Base-by-base conservation (phyloP, 1,284 basidiomycete species). In the Austroboletus niveus region DNA sequence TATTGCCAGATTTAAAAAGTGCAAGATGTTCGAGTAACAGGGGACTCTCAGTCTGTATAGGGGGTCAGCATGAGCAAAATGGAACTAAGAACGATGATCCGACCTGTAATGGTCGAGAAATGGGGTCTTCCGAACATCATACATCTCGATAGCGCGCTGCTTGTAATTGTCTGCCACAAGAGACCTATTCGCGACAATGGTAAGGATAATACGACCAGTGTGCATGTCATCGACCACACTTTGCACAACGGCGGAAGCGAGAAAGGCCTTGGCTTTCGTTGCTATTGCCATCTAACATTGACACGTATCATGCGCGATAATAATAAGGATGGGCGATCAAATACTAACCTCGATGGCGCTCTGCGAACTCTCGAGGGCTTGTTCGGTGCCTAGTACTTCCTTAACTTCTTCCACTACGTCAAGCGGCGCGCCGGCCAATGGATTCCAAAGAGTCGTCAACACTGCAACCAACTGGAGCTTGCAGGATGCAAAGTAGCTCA, bases 131-230 rank as follows among this genome's bases (percentile, higher is more conserved):
- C 79, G 79, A 17, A 80, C 78, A 60, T 94, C 82, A 62, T 94
- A 94, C 11, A 89, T 73, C 60, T 88, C 79, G 49, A 90, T 87
- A 5, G 80, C 77, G 32, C 81, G 79, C 31, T 84, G 84, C 62
- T 94, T 89, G 72, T 94, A 94, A 62, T 91, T 90, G 68, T 94
- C 93, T 29, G 87, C 83, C 10, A 94, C 76, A 49, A 95, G 79
- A 3, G 90, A 88, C 27, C 85, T 80, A 48, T 76, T 79, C 2
- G 85, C 82, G 3, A 81, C 72, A 45, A 84, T 72, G 9, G 84
- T 80, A 56, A 88, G 88, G 14, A 89, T 75, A 35, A 91, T 80
- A 12, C 79, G 75, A 14, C 88, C 92, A 4, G 80, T 74, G 67
- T 93, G 87, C 35, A 95, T 88, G 53, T 93, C 87, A 60, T 87